Evolutionary conservation across 495 filamentous ascomycete genomes (phyloP), one percentile per base, ranked within the genome.

Genomic region (Penicillium egyptiacum): DNA sequence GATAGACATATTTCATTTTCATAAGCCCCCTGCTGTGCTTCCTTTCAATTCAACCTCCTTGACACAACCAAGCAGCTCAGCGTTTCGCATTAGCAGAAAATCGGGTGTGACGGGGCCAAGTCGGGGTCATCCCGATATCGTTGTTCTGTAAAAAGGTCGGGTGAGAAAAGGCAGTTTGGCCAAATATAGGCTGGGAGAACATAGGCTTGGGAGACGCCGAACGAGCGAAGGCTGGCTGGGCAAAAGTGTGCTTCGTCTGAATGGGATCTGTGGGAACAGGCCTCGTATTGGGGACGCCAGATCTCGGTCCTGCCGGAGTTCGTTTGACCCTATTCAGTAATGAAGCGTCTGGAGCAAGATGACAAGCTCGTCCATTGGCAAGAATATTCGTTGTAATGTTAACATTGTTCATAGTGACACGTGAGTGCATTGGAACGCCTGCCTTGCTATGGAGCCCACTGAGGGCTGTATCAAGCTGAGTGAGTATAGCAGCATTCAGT

Each of bases 331-430:
- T 14, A 1, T 35, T 2, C 10, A 49, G 7, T n/a, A 49, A 5
- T 0, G 30, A 35, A 0, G 30, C 35, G 19, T 49, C 28, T 1
- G 14, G 44, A 10, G 25, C 16, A 28, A 47, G 10, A 5, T 8
- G 25, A 14, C 25, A 0, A 0, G 28, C 12, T 20, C 1, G 3
- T 17, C 12, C 8, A 0, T n/a, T 4, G 0, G 37, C 1, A 5
- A 52, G 0, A 0, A 52, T 12, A 0, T 28, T 40, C 1, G 50
- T 52, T 1, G 23, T 41, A 0, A 52, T 52, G 4, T 28, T 52
- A 2, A 52, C 37, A 16, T 52, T 52, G 1, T 37, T 25, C 23
- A 52, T 42, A 0, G 1, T 19, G 3, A 42, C 4, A 1, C n/a
- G 30, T 6, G 26, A 4, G 12, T n/a, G 25, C 1, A 6, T 9